Evolutionary conservation across 2,329 filamentous ascomycete genomes (phyloP), one percentile per base, ranked within the genome.

Genomic region (Xylaria sp.): DNA sequence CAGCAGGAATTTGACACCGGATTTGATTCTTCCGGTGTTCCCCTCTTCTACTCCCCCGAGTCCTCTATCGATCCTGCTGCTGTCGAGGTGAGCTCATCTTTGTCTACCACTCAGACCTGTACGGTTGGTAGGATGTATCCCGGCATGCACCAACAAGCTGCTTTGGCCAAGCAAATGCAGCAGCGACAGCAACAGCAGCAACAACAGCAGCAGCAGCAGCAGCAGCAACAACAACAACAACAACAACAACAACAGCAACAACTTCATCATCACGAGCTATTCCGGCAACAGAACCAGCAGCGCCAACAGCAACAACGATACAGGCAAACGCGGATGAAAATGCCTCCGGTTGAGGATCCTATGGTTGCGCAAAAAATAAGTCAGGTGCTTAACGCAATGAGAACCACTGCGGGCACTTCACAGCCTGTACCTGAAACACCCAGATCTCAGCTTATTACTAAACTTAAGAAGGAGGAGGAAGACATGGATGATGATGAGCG

Each of bases 401-500:
- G 92, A 67, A 85, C 91, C 66, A 91, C 89, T 74, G 79, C 83
- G 11, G 75, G 79, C 5, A 78, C 80, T 3, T 75, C 78, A 13
- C 81, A 84, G 11, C 75, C 78, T 30, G 79, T 83, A 53, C 79
- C 82, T 30, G 76, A 74, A 63, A 66, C 74, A 39, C 73, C 81
- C 10, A 74, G 87, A n/a, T 80, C 85, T 58, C 88, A 91, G 72
- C 83, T 91, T 67, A 23, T 23, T 23, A 80, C 88, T 54, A 88
- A 87, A 64, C 77, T 84, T 64, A 92, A 88, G 82, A 97, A 97
- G 81, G 92, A 97, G 50, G 92, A 97, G 70, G 92, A 97, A 63
- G 93, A 97, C 56, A 97, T 99, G 93, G 94, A 99, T 68, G 93
- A 97, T 74, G 94, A 97, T 69, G 94, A 97, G 80, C 84, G 67